phyloP scores from a whole-genome alignment of 805 yeast genomes.

The Teunomyces atbi region DNA sequence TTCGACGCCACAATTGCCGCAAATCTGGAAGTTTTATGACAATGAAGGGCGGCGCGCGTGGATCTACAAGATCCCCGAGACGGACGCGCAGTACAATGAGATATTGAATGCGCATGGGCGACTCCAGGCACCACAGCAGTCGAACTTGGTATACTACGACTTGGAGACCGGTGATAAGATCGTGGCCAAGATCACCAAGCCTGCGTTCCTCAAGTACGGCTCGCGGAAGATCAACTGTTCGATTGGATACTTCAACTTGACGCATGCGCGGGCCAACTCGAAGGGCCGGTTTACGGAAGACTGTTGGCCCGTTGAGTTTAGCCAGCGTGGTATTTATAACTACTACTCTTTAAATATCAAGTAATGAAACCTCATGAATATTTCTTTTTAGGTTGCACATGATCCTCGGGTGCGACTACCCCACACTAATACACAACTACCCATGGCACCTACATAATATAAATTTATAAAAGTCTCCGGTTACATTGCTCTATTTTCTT shows the following conservation, averaged over 20 bases:
- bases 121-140: conserved; percentile 9
- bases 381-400: conserved; percentile 4
- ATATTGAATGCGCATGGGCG: conserved; percentile 17
- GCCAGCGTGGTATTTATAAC: conserved; percentile 55
- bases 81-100: conserved; percentile 31
- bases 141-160: conserved; percentile 57
- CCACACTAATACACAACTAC: no score
- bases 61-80: conserved; percentile 52
- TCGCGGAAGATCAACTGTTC: conserved; percentile 54
- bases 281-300: conserved; percentile 31
- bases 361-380: conserved; percentile 10
- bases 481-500: not conserved
- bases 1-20: conserved; percentile 31
- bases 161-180: conserved; percentile 62
- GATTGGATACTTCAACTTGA: conserved; percentile 47
- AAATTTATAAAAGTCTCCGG: no score
- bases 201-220: conserved; percentile 51
- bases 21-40: conserved; percentile 52
- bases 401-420: conserved; percentile 5
- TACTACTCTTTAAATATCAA: conserved; percentile 55
- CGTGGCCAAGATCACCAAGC: conserved; percentile 43
- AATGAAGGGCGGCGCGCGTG: conserved; percentile 79
- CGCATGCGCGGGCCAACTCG: conserved; percentile 29
- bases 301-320: conserved; percentile 53
- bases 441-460: no score